phyloP scores from a whole-genome alignment of 148 eudicot genomes.

The Chenopodium album region DNA sequence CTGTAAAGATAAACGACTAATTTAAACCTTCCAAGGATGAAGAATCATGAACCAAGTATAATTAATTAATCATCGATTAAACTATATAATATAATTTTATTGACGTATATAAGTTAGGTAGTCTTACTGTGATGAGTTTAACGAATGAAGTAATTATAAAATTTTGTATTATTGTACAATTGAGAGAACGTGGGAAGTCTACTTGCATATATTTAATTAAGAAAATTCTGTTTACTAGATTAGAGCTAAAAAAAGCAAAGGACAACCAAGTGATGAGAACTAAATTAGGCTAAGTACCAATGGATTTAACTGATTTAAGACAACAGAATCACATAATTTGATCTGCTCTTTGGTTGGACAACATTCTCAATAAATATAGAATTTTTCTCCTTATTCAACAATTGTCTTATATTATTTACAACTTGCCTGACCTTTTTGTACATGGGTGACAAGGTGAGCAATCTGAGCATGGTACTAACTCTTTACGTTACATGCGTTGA shows the following conservation, averaged over 20 bases:
- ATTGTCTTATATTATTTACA: neutral
- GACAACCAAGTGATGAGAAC: conserved; percentile 22
- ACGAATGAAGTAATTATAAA: neutral
- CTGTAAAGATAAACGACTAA: neutral
- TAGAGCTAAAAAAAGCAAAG: neutral
- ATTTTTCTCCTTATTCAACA: neutral
- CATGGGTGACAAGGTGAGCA: conserved; percentile 9
- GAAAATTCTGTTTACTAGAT: conserved; percentile 11
- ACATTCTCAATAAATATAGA: neutral
- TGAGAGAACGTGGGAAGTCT: conserved; percentile 17
- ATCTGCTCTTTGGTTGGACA: conserved; percentile 24
- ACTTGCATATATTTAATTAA: neutral
- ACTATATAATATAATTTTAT: neutral
- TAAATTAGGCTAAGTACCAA: conserved; percentile 1
- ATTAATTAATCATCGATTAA: neutral
- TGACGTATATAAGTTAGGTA: conserved; percentile 4
- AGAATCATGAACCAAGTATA: neutral
- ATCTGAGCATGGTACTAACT: conserved; percentile 5
- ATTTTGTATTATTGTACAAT: neutral
- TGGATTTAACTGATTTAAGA: neutral
- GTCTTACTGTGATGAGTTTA: neutral
- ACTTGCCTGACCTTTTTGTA: neutral
- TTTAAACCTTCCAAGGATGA: conserved; percentile 3
- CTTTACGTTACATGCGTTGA: neutral
- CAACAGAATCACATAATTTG: conserved; percentile 17